A percentile compares a stretch with the other conserved stretches of the same genome.
Evolutionary conservation across 2,329 filamentous ascomycete species (phyloP).

Genomic region (Penicillium oxalicum): DNA sequence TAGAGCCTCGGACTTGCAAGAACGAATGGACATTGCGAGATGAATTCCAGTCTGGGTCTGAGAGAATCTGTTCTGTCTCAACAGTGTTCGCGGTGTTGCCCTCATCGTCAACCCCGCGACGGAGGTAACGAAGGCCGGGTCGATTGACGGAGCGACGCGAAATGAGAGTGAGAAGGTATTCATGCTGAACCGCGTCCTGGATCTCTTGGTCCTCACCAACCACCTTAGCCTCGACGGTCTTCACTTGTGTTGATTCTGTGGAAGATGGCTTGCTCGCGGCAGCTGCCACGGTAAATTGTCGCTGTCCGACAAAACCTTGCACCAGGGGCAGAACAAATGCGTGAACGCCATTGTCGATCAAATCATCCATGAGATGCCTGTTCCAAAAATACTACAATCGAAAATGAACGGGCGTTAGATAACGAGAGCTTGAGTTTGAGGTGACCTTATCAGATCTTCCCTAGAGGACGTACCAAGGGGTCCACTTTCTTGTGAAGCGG

Average conservation of each 20-base stretch:
- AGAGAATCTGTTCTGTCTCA: slow-evolving; percentile 92
- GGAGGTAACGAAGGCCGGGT: slow-evolving; percentile 81
- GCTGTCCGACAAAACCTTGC: slow-evolving; percentile 90
- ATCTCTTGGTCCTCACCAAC: slow-evolving; percentile 40
- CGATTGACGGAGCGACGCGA: slow-evolving; percentile 83
- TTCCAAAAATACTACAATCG: slow-evolving; percentile 79
- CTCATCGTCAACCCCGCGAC: slow-evolving; percentile 83
- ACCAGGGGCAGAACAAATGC: slow-evolving; percentile 72
- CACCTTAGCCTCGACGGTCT: slow-evolving; percentile 24
- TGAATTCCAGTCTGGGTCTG: slow-evolving; percentile 59
- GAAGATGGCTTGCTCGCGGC: slow-evolving; percentile 12
- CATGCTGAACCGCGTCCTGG: slow-evolving; percentile 29
- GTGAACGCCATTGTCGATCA: slow-evolving; percentile 68
- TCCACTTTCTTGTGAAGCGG: slow-evolving; percentile 70
- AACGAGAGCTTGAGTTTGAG: not conserved
- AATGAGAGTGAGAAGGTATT: slow-evolving; percentile 78
- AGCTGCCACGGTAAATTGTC: slow-evolving; percentile 65
- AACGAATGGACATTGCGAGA: slow-evolving; percentile 68
- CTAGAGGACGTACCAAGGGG: slow-evolving; percentile 45
- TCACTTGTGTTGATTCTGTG: slow-evolving; percentile 8
- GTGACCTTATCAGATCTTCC: not conserved
- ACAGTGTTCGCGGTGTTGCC: slow-evolving; percentile 85
- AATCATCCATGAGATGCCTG: slow-evolving; percentile 63
- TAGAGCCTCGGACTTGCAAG: slow-evolving; percentile 80
- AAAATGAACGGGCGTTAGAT: not conserved